phyloP scores from a whole-genome alignment of 1,284 basidiomycete species.

The Cronartium ribicola region DNA sequence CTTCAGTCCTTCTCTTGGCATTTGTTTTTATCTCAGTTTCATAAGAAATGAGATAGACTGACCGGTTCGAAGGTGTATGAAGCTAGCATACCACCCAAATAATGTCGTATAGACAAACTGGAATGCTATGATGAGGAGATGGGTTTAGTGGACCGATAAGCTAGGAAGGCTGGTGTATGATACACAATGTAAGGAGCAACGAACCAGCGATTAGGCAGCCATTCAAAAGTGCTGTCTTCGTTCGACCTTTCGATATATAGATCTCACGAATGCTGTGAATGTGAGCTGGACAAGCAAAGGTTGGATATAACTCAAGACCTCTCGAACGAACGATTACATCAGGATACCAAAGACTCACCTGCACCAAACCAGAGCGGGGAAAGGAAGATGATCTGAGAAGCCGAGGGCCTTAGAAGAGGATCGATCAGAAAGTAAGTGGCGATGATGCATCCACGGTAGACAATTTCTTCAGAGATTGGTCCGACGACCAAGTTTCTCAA shows the following conservation, averaged over 20 bases:
- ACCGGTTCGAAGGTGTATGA: constrained; percentile 75
- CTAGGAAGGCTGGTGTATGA: background rate
- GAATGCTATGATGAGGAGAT: background rate
- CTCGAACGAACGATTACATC: background rate
- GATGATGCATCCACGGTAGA: constrained; percentile 81
- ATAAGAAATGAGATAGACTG: constrained; percentile 51
- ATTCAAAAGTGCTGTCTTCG: constrained; percentile 44
- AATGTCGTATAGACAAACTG: constrained; percentile 36
- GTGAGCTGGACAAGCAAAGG: constrained; percentile 60
- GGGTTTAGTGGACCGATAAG: background rate
- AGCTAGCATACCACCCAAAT: constrained; percentile 54
- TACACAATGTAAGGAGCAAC: background rate
- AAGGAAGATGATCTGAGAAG: constrained; percentile 65
- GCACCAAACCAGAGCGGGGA: constrained; percentile 83
- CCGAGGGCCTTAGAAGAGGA: constrained; percentile 52
- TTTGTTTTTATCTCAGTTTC: too few relatives aligned
- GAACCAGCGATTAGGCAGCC: background rate
- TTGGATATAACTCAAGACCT: background rate
- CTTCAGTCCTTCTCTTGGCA: constrained; percentile 17
- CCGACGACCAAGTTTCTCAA: constrained; percentile 61
- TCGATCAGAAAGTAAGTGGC: constrained; percentile 67
- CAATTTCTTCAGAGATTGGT: constrained; percentile 85
- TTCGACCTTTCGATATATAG: constrained; percentile 68
- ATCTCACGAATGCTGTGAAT: constrained; percentile 83
- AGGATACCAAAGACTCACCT: constrained; percentile 1